These are phyloP conservation scores for Hemisphaericaspora xylofermentans DNA, from an alignment of 1,139 yeast genomes.

Conservation along the genomic window DNA sequence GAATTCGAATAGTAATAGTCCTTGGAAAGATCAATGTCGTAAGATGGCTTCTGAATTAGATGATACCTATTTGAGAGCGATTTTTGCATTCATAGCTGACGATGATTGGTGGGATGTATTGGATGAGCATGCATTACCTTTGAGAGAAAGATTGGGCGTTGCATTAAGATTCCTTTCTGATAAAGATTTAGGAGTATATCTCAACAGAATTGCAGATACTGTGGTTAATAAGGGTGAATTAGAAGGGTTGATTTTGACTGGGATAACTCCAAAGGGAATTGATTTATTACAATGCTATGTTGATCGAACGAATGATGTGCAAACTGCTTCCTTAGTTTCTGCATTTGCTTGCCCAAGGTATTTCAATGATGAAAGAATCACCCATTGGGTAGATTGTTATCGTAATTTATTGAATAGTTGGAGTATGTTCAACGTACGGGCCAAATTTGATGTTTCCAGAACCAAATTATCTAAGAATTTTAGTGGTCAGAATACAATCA, in stretches of 20 bases:
- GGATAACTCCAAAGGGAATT: conserved; percentile 80
- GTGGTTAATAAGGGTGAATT: conserved; percentile 79
- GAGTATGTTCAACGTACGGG: conserved; percentile 75
- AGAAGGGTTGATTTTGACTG: conserved; percentile 88
- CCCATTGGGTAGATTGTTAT: conserved; percentile 77
- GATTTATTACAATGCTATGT: conserved; percentile 84
- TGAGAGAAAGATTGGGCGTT: conserved; percentile 85
- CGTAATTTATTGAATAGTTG: conserved; percentile 78
- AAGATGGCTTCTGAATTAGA: conserved; percentile 82
- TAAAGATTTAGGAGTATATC: conserved; percentile 65
- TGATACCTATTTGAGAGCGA: conserved; percentile 86
- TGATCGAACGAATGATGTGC: conserved; percentile 87
- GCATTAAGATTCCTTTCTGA: conserved; percentile 85
- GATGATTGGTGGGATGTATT: conserved; percentile 96
- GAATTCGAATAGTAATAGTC: conserved; percentile 59
- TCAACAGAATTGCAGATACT: conserved; percentile 66
- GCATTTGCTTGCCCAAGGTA: conserved; percentile 83
- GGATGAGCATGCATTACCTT: conserved; percentile 84
- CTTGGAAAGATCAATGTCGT: conserved; percentile 94
- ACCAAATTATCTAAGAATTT: conserved; percentile 59
- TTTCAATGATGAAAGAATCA: conserved; percentile 67
- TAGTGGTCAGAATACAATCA: conserved; percentile 47
- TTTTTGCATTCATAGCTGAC: conserved; percentile 91
- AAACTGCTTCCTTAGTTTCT: conserved; percentile 82
- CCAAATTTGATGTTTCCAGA: conserved; percentile 80